A percentile compares a stretch with the other conserved stretches of the same genome.
Evolutionary conservation across 75 land plant species (phyloP).

Genomic region (Sequoiadendron giganteum): DNA sequence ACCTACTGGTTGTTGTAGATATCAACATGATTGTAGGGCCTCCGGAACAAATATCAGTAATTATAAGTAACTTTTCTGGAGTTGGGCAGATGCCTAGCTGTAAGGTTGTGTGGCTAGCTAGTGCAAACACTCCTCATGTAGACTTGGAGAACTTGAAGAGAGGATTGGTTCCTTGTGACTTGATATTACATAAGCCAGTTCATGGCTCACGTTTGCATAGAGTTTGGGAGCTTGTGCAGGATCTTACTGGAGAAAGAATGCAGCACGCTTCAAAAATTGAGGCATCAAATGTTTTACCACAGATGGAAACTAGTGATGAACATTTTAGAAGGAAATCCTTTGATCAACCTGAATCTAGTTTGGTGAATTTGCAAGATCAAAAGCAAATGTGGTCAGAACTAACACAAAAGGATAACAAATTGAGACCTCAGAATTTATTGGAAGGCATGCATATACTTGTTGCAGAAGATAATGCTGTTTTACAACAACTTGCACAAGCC

Average conservation of each 20-base stretch:
- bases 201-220: conserved; percentile 49
- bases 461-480: conserved; percentile 53
- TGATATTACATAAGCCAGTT: conserved; percentile 53
- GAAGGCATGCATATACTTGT: conserved; percentile 50
- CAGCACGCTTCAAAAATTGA: background rate
- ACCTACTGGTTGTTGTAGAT: conserved; percentile 39
- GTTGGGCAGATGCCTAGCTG: conserved; percentile 4
- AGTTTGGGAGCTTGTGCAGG: conserved; percentile 36
- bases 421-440: conserved; percentile 25
- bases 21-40: conserved; percentile 23
- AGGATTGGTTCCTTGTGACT: conserved; percentile 25
- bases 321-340: background rate
- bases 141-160: conserved; percentile 22
- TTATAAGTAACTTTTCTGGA: background rate
- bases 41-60: background rate
- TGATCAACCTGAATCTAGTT: background rate
- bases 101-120: conserved; percentile 59
- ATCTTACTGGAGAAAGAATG: conserved; percentile 17
- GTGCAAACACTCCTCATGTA: conserved; percentile 16
- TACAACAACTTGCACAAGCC: conserved; percentile 16
- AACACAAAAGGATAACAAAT: background rate
- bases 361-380: background rate
- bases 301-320: background rate
- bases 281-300: background rate
- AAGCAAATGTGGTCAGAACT: background rate